Percentiles rank a stretch among this genome's conserved stretches.
Evolutionary conservation across 2,329 filamentous ascomycete species (phyloP).

Genomic region (Stemphylium beticola): DNA sequence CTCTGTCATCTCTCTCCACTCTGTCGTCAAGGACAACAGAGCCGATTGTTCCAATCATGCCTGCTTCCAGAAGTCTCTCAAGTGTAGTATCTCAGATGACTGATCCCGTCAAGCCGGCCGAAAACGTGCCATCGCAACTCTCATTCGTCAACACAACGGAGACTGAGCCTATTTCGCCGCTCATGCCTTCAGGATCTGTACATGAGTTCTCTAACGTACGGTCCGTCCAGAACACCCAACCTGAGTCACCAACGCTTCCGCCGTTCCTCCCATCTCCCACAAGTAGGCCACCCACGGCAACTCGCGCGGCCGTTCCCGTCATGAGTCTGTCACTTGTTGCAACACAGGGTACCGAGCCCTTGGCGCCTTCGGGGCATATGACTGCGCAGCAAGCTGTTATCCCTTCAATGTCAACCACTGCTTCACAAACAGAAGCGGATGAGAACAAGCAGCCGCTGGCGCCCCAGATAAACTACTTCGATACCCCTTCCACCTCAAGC

Average conservation of each 20-base stretch:
- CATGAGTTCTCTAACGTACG: slow-evolving; percentile 37
- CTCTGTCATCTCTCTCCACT: slow-evolving; percentile 22
- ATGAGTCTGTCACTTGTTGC: slow-evolving; percentile 38
- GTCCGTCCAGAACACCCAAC: slow-evolving; percentile 40
- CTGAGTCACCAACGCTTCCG: slow-evolving; percentile 45
- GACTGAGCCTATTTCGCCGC: slow-evolving; percentile 36
- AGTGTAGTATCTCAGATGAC: slow-evolving; percentile 30
- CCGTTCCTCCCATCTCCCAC: slow-evolving; percentile 39
- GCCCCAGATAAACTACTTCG: slow-evolving; percentile 50
- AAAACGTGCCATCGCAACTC: slow-evolving; percentile 22
- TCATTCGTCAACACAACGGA: slow-evolving; percentile 36
- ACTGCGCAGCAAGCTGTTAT: slow-evolving; percentile 37
- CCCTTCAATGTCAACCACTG: slow-evolving; percentile 15
- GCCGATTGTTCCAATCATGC: slow-evolving; percentile 24
- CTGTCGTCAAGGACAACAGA: slow-evolving; percentile 28
- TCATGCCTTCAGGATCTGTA: slow-evolving; percentile 5
- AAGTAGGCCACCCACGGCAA: slow-evolving; percentile 41
- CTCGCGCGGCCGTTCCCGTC: slow-evolving; percentile 19
- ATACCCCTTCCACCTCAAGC: slow-evolving; percentile 55
- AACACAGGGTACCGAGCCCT: slow-evolving; percentile 38
- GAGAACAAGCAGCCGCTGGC: slow-evolving; percentile 30
- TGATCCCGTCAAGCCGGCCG: slow-evolving; percentile 33
- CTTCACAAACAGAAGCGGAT: slow-evolving; percentile 20
- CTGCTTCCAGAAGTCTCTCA: slow-evolving; percentile 24
- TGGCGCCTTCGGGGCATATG: slow-evolving; percentile 35